A percentile compares a stretch with the other conserved stretches of the same genome.
phyloP scores from a whole-genome alignment of 1,284 basidiomycete species.

The Trichosporon ovoides region DNA sequence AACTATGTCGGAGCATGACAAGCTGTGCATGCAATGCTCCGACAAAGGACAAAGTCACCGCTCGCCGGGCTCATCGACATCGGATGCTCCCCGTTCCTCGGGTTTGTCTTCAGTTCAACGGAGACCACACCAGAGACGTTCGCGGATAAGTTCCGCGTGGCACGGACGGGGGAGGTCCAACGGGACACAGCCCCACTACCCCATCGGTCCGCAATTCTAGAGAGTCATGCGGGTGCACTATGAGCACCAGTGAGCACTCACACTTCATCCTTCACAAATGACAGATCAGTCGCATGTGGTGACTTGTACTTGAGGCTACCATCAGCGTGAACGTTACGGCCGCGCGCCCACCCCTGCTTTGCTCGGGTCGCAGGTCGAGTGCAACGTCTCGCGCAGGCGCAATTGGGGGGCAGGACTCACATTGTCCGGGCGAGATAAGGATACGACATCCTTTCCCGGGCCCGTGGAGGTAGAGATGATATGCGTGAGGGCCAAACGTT shows the following conservation, averaged over 20 bases:
- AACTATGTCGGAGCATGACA: too few species aligned
- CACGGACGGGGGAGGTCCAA: too few species aligned
- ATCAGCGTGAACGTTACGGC: background rate
- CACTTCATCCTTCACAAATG: conserved; percentile 49
- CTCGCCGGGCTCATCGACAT: too few species aligned
- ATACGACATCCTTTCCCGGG: conserved; percentile 32
- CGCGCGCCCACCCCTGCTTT: background rate
- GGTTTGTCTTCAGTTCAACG: too few species aligned
- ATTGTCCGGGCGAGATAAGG: conserved; percentile 45
- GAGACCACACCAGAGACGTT: too few species aligned
- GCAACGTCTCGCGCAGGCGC: background rate
- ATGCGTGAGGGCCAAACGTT: background rate
- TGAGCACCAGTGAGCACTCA: conserved; percentile 24
- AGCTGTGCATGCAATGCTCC: too few species aligned
- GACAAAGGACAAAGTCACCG: too few species aligned
- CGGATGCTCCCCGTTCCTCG: too few species aligned
- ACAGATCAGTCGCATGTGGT: conserved; percentile 47
- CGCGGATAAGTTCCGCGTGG: too few species aligned
- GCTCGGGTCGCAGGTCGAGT: too few species aligned
- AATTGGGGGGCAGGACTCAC: conserved; percentile 26
- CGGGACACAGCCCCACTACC: too few species aligned
- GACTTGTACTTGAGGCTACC: conserved; percentile 48
- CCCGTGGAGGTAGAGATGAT: background rate
- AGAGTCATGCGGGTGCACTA: background rate
- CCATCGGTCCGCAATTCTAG: background rate